These are phyloP conservation scores for Calcarisporium arbuscula DNA, from an alignment of 2,329 filamentous ascomycete genomes.

Conservation along the genomic window DNA sequence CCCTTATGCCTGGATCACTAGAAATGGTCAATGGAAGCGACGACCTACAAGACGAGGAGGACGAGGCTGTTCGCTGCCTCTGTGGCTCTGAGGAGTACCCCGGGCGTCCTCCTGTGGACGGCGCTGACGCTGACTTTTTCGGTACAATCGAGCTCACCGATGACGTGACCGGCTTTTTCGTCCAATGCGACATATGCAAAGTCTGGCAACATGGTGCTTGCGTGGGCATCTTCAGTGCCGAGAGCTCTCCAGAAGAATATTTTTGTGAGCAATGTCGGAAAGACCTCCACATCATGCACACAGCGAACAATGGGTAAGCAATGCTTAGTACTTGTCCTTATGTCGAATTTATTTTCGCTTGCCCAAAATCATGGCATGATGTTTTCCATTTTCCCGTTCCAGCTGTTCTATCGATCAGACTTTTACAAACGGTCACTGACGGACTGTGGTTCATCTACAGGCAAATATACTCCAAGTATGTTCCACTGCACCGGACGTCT, in stretches of 20 bases:
- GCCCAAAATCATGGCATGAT: neutral
- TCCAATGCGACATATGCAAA: conserved; percentile 96
- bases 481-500: conserved; percentile 52
- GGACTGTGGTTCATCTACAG: too few relatives aligned
- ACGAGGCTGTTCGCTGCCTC: conserved; percentile 92
- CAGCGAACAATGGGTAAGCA: conserved; percentile 81
- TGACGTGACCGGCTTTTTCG: conserved; percentile 89
- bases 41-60: conserved; percentile 70
- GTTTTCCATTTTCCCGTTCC: neutral
- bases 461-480: conserved; percentile 61
- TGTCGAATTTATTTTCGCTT: conserved; percentile 1
- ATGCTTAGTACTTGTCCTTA: too few relatives aligned
- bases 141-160: conserved; percentile 62
- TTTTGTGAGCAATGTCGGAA: conserved; percentile 94
- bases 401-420: conserved; percentile 2
- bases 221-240: conserved; percentile 93
- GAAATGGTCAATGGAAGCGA: conserved; percentile 58
- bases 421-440: too few relatives aligned
- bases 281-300: conserved; percentile 80
- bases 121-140: conserved; percentile 51
- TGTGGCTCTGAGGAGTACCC: conserved; percentile 95
- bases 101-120: conserved; percentile 63
- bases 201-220: conserved; percentile 99
- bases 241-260: conserved; percentile 90
- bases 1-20: conserved; percentile 33